Evolutionary conservation across 179 eudicot species (phyloP).

Genomic region (Vitellaria paradoxa): DNA sequence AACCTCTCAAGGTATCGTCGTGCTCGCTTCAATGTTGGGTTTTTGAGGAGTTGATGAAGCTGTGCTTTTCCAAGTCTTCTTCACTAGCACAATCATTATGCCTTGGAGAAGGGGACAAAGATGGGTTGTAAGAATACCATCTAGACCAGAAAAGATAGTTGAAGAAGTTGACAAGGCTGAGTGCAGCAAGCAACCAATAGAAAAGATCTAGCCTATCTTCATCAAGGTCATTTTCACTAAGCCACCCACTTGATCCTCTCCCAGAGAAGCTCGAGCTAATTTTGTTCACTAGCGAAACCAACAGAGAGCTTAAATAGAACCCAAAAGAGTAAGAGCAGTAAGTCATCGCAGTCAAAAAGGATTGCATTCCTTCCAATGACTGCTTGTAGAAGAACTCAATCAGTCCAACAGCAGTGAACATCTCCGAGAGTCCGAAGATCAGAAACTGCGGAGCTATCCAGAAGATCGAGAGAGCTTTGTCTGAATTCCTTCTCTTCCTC

Average conservation of each 20-base stretch:
- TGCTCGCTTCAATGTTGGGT: not conserved
- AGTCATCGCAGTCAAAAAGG: slow-evolving; percentile 78
- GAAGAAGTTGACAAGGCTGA: slow-evolving; percentile 77
- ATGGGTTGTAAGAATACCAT: slow-evolving; percentile 70
- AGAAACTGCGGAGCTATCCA: slow-evolving; percentile 84
- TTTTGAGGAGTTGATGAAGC: slow-evolving; percentile 9
- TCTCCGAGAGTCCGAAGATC: slow-evolving; percentile 81
- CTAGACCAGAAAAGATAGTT: slow-evolving; percentile 77
- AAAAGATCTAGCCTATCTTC: slow-evolving; percentile 73
- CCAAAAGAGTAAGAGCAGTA: slow-evolving; percentile 61
- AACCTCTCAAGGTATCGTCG: not conserved
- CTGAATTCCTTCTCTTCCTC: slow-evolving; percentile 33
- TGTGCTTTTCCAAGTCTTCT: not conserved
- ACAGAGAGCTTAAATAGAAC: slow-evolving; percentile 72
- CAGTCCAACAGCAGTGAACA: slow-evolving; percentile 88
- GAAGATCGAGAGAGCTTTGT: slow-evolving; percentile 47
- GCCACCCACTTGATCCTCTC: slow-evolving; percentile 80
- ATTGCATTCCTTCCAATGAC: slow-evolving; percentile 68
- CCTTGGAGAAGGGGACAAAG: slow-evolving; percentile 28
- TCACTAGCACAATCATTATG: not conserved
- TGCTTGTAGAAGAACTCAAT: slow-evolving; percentile 93
- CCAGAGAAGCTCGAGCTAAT: slow-evolving; percentile 35
- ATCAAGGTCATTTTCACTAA: slow-evolving; percentile 74
- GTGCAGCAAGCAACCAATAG: slow-evolving; percentile 80
- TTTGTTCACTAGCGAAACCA: slow-evolving; percentile 71